These are phyloP conservation scores for Strobilomyces dryophilus DNA, from an alignment of 768 basidiomycete genomes.

Conservation along the genomic window DNA sequence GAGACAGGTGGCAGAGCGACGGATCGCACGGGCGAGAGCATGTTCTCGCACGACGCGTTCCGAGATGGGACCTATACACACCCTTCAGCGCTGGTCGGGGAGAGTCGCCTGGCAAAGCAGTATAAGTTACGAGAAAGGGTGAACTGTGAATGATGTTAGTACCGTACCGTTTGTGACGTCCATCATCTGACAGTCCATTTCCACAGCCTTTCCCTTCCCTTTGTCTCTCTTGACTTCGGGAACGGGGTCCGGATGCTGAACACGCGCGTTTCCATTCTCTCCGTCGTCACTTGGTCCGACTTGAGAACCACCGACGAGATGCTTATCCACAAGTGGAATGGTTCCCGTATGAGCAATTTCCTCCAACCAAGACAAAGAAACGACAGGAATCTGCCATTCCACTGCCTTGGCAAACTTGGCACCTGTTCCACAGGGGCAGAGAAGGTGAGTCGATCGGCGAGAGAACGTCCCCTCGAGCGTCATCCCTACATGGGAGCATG, in stretches of 20 bases:
- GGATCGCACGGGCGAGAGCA: slow-evolving; percentile 10
- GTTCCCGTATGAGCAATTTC: slow-evolving; percentile 50
- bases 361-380: slow-evolving; percentile 67
- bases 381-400: slow-evolving; percentile 74
- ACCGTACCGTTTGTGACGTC: slow-evolving; percentile 42
- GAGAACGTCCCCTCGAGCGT: slow-evolving; percentile 55
- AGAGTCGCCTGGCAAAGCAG: slow-evolving; percentile 1
- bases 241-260: slow-evolving; percentile 12
- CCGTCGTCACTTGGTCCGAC: slow-evolving; percentile 8
- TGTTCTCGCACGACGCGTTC: slow-evolving; percentile 33
- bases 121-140: not conserved
- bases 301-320: slow-evolving; percentile 28
- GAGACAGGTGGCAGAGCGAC: not conserved
- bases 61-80: slow-evolving; percentile 29
- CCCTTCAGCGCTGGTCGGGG: not conserved
- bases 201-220: slow-evolving; percentile 32
- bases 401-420: slow-evolving; percentile 73
- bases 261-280: slow-evolving; percentile 1
- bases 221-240: slow-evolving; percentile 14
- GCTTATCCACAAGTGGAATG: slow-evolving; percentile 37
- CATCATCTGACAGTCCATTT: slow-evolving; percentile 24
- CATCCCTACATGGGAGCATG: slow-evolving; percentile 41
- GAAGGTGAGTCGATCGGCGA: slow-evolving; percentile 69
- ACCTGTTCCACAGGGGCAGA: slow-evolving; percentile 70
- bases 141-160: slow-evolving; percentile 6